Conservation (phyloP, 73 alveolate genomes). For the Paramecium sonneborni region DNA sequence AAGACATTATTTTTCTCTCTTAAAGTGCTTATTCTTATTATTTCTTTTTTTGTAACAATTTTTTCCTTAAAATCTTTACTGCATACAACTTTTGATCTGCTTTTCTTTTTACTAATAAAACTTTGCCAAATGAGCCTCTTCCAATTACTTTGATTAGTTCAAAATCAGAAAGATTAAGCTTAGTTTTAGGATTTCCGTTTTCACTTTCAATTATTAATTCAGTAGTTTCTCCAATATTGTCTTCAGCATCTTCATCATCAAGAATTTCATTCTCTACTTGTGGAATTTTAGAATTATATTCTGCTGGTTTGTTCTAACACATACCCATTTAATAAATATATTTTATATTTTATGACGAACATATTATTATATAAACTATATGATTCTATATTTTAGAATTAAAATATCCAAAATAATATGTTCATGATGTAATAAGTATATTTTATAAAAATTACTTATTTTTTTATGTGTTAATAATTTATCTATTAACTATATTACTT, state of each 20-base stretch:
- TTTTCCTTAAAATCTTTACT: slow-evolving; percentile 55
- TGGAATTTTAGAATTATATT: not conserved
- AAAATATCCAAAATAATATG: not conserved
- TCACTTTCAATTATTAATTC: not conserved
- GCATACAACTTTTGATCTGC: slow-evolving; percentile 62
- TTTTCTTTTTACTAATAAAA: slow-evolving; percentile 80
- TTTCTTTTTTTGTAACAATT: not conserved
- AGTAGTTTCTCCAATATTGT: slow-evolving; percentile 1
- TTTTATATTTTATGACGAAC: not conserved
- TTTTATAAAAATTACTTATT: not conserved
- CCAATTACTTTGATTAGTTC: slow-evolving; percentile 88
- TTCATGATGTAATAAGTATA: not conserved
- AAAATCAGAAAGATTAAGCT: slow-evolving; percentile 59
- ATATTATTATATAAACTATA: not conserved
- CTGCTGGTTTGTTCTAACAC: not conserved
- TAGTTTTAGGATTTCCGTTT: not conserved
- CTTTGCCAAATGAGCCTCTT: slow-evolving; percentile 96
- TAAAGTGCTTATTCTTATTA: slow-evolving; percentile 7
- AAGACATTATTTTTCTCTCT: slow-evolving; percentile 82
- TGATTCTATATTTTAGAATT: too few species aligned
- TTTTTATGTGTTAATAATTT: not conserved
- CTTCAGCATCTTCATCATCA: slow-evolving; percentile 23
- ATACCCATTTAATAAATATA: not conserved
- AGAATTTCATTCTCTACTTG: not conserved
- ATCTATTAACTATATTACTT: not conserved